A percentile compares a stretch with the other conserved stretches of the same genome.
Evolutionary conservation across 768 basidiomycete species (phyloP).

Genomic region (Tylopilus sp.): DNA sequence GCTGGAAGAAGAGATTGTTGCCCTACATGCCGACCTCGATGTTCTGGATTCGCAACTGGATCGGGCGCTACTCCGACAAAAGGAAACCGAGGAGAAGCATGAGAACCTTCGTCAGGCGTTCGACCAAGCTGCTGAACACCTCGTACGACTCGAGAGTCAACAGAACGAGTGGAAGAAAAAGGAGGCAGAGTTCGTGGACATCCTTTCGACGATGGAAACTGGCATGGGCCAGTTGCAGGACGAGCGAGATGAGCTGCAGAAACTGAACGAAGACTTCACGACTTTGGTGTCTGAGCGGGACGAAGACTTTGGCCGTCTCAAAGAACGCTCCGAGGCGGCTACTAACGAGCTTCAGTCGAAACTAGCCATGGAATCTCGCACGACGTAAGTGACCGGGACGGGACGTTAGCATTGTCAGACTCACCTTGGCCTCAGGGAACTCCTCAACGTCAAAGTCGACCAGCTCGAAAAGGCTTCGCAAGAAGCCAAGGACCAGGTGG

Average conservation of each 20-base stretch:
- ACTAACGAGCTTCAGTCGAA: slow-evolving; percentile 70
- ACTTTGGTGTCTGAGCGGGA: slow-evolving; percentile 70
- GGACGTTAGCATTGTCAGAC: neutral
- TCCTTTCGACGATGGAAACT: slow-evolving; percentile 54
- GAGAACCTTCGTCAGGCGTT: slow-evolving; percentile 68
- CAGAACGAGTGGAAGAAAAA: slow-evolving; percentile 61
- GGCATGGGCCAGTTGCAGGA: slow-evolving; percentile 55
- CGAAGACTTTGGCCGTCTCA: slow-evolving; percentile 70
- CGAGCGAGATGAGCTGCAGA: slow-evolving; percentile 61
- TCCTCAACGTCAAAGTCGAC: slow-evolving; percentile 55
- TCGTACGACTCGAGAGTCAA: slow-evolving; percentile 76
- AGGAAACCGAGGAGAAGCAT: slow-evolving; percentile 77
- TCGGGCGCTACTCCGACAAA: slow-evolving; percentile 71
- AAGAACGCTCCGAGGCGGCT: slow-evolving; percentile 67
- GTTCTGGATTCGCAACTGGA: slow-evolving; percentile 83
- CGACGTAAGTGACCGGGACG: slow-evolving; percentile 46
- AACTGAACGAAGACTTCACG: slow-evolving; percentile 65
- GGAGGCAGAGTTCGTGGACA: slow-evolving; percentile 61
- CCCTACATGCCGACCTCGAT: slow-evolving; percentile 80
- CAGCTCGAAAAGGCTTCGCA: slow-evolving; percentile 65
- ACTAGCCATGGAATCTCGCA: slow-evolving; percentile 59
- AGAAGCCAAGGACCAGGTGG: slow-evolving; percentile 70
- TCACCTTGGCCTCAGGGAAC: slow-evolving; percentile 45
- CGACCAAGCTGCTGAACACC: slow-evolving; percentile 82
- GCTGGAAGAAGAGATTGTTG: slow-evolving; percentile 79